These are phyloP conservation scores for Entomortierella lignicola DNA, from an alignment of 192 early-diverging fungal species.

Conservation along the genomic window DNA sequence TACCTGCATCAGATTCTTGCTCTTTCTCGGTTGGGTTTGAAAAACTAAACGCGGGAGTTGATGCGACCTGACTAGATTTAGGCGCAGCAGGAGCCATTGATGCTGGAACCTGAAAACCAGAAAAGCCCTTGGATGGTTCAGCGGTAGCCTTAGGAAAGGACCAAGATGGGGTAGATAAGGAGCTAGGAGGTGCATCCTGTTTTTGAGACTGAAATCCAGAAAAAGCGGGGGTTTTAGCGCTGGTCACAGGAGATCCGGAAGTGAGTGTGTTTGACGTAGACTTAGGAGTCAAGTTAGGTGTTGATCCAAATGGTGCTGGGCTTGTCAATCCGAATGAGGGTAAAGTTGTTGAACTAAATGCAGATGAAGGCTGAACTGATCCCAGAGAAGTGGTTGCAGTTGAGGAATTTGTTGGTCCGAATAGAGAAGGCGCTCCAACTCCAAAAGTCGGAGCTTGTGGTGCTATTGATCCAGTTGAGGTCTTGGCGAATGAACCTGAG, in stretches of 20 bases:
- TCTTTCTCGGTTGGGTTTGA: not conserved
- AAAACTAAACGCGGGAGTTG: not conserved
- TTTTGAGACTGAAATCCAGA: constrained; percentile 5
- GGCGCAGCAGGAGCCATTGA: not conserved
- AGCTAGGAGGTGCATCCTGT: not conserved
- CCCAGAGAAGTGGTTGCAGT: not conserved
- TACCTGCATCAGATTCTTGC: not conserved
- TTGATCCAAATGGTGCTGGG: constrained; percentile 1
- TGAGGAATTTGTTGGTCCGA: constrained; percentile 5
- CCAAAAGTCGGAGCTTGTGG: not conserved
- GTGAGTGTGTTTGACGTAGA: not conserved
- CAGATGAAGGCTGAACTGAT: constrained; percentile 6
- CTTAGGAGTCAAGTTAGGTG: not conserved
- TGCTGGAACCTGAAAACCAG: constrained; percentile 28
- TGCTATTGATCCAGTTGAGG: not conserved
- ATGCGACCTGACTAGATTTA: not conserved
- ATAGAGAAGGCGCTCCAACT: not conserved
- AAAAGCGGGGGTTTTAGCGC: constrained; percentile 1
- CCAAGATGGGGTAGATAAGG: not conserved
- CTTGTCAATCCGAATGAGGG: not conserved
- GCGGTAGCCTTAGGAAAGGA: not conserved
- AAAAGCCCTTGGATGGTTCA: constrained; percentile 6
- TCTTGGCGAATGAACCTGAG: not conserved
- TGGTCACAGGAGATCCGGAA: not conserved
- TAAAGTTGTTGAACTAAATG: not conserved